Conservation (phyloP, 345 rosid genomes). For the Nephelium lappaceum region DNA sequence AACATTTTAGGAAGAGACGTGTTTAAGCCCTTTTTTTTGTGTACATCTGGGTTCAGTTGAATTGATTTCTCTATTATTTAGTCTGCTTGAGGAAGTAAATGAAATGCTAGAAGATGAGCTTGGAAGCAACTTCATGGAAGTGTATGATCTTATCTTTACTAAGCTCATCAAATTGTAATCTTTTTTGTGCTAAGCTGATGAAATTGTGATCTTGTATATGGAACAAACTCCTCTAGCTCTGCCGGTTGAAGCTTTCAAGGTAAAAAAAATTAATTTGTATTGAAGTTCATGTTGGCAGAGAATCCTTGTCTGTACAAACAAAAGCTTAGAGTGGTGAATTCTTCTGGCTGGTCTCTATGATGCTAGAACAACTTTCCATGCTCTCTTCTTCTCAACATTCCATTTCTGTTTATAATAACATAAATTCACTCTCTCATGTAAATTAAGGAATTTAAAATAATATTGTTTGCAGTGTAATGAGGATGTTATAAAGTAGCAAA, state of each 20-base stretch:
- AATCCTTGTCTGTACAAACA: no score
- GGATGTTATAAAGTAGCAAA: no score
- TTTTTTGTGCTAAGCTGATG: background rate
- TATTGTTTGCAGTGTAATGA: no score
- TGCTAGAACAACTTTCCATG: no score
- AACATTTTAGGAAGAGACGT: slow-evolving; percentile 31
- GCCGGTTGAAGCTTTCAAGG: background rate
- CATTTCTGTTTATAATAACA: no score
- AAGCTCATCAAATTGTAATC: background rate
- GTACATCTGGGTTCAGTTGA: slow-evolving; percentile 32
- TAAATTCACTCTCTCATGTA: no score
- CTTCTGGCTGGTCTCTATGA: no score
- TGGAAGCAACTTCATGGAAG: slow-evolving; percentile 23
- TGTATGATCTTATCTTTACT: background rate
- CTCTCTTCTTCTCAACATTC: no score
- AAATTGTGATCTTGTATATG: slow-evolving; percentile 25
- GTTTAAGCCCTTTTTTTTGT: slow-evolving; percentile 25
- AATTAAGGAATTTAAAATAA: no score
- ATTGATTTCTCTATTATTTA: slow-evolving; percentile 20
- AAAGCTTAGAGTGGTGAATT: no score
- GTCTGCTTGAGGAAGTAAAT: slow-evolving; percentile 18
- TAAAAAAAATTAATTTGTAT: background rate
- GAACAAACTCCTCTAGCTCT: background rate
- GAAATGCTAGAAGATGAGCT: slow-evolving; percentile 19
- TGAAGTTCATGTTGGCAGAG: background rate